Evolutionary conservation across 495 filamentous ascomycete species (phyloP).

Genomic region (Aspergillus sparsus): DNA sequence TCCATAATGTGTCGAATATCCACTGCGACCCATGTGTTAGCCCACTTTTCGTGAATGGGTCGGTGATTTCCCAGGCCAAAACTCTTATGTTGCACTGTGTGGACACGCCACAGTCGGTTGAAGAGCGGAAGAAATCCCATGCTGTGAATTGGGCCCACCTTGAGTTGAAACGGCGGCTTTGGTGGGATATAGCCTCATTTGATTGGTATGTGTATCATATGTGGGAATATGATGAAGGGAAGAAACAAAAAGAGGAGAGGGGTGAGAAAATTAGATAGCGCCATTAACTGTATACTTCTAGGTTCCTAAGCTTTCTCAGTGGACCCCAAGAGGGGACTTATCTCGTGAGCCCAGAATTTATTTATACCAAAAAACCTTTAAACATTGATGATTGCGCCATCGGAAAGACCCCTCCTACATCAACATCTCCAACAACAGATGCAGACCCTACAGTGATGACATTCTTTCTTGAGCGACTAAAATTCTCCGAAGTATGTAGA

Average conservation of each 20-base stretch:
- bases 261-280: too few species aligned
- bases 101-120: constrained; percentile 30
- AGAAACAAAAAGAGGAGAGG: too few species aligned
- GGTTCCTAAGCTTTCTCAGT: constrained; percentile 39
- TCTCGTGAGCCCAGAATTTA: constrained; percentile 44
- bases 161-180: constrained; percentile 45
- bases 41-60: constrained; percentile 35
- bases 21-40: constrained; percentile 32
- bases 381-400: constrained; percentile 35
- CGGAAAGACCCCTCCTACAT: not conserved
- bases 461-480: constrained; percentile 44
- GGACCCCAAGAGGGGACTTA: constrained; percentile 56
- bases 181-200: constrained; percentile 49
- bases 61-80: constrained; percentile 39
- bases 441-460: constrained; percentile 45
- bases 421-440: constrained; percentile 9
- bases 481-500: constrained; percentile 42
- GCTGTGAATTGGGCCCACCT: constrained; percentile 28
- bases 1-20: constrained; percentile 34
- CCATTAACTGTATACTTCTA: constrained; percentile 6
- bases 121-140: constrained; percentile 19
- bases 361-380: constrained; percentile 42
- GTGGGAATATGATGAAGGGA: not conserved
- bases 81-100: constrained; percentile 48
- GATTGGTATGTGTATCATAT: constrained; percentile 42